A percentile compares a stretch with the other conserved stretches of the same genome.
These are phyloP conservation scores for Ensete ventricosum DNA, from an alignment of 176 grass and related monocot species.

Conservation along the genomic window DNA sequence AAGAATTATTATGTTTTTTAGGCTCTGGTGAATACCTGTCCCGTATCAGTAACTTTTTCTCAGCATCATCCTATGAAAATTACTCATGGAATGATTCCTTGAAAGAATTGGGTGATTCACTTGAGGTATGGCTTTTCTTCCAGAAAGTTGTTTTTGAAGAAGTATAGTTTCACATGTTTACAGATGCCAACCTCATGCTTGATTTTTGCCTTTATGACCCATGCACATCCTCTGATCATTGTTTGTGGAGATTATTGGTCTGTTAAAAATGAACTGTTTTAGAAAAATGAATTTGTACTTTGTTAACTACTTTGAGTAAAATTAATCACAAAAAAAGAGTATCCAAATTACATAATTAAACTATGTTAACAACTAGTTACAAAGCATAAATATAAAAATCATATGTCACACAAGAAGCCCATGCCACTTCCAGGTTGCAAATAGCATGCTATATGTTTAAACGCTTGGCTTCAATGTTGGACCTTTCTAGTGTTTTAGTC, in stretches of 20 bases:
- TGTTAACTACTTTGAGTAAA: background rate
- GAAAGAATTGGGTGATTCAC: conserved; percentile 39
- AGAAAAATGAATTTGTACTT: background rate
- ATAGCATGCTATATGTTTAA: background rate
- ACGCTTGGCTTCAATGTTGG: background rate
- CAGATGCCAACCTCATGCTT: background rate
- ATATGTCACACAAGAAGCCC: background rate
- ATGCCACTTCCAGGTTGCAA: background rate
- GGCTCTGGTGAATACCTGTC: conserved; percentile 22
- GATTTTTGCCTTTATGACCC: background rate
- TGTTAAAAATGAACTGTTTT: background rate
- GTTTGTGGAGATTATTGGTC: background rate
- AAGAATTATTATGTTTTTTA: conserved; percentile 17
- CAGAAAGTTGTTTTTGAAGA: too few species aligned
- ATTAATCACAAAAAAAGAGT: background rate
- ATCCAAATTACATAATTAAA: background rate
- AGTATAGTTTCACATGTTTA: background rate
- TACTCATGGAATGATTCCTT: conserved; percentile 46
- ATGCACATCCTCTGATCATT: background rate
- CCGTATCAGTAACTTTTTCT: conserved; percentile 31
- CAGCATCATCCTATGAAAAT: conserved; percentile 20
- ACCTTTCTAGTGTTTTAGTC: background rate
- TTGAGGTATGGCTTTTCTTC: conserved; percentile 36
- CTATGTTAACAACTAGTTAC: background rate
- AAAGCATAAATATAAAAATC: background rate